These are phyloP conservation scores for Colletotrichum plurivorum DNA, from an alignment of 2,329 filamentous ascomycete species.

Conservation along the genomic window DNA sequence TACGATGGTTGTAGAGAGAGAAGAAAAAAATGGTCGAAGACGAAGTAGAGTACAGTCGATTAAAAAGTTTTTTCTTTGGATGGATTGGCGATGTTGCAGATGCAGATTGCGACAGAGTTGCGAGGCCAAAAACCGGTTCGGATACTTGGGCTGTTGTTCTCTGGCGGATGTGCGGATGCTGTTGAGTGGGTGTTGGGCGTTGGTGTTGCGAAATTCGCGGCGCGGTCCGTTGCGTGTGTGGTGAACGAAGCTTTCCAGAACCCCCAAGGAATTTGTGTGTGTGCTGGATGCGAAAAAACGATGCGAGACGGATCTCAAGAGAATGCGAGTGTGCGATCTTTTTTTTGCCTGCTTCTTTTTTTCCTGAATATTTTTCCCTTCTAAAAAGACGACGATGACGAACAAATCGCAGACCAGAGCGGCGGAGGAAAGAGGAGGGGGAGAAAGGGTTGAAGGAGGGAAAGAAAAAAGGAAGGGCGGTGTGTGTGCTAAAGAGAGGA, in stretches of 20 bases:
- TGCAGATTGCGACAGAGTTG: constrained; percentile 14
- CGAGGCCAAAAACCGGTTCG: background rate
- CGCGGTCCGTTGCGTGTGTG: constrained; percentile 21
- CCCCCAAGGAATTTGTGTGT: constrained; percentile 15
- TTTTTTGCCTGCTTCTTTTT: constrained; percentile 24
- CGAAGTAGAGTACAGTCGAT: constrained; percentile 53
- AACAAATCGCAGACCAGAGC: constrained; percentile 44
- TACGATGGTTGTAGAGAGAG: background rate
- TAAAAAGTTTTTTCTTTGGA: constrained; percentile 49
- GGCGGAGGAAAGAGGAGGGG: constrained; percentile 44
- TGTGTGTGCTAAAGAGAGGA: constrained; percentile 49
- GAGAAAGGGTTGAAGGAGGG: constrained; percentile 46
- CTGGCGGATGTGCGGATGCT: background rate
- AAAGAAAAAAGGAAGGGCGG: constrained; percentile 48
- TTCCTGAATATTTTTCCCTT: constrained; percentile 36
- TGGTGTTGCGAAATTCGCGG: constrained; percentile 35
- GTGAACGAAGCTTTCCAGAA: constrained; percentile 39
- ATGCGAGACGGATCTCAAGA: constrained; percentile 40
- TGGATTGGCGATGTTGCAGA: constrained; percentile 23
- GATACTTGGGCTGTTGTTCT: too few relatives aligned
- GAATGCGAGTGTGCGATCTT: constrained; percentile 30
- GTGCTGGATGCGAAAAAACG: constrained; percentile 36
- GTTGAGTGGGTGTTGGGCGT: constrained; percentile 8
- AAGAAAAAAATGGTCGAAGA: constrained; percentile 30
- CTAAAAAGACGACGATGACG: constrained; percentile 47